phyloP scores from a whole-genome alignment of 495 filamentous ascomycete genomes.

The Pseudoneurospora amorphoporcata region DNA sequence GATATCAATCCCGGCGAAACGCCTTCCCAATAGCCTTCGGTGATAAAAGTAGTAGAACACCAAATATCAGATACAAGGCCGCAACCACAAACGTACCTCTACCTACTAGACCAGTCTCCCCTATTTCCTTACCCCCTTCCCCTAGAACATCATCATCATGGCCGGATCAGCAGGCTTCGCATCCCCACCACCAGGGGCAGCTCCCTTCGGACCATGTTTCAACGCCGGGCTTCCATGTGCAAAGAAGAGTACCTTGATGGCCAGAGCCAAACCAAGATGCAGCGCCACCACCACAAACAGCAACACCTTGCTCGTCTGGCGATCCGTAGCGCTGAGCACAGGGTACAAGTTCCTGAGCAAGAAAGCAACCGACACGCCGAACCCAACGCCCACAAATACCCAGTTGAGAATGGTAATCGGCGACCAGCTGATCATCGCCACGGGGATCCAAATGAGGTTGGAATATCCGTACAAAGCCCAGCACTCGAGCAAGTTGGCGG shows the following conservation, averaged over 20 bases:
- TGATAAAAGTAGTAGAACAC: background rate
- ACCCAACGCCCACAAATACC: slow-evolving; percentile 84
- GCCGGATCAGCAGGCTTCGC: slow-evolving; percentile 1
- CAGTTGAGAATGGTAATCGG: slow-evolving; percentile 79
- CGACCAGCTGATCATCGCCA: slow-evolving; percentile 85
- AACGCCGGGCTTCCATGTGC: slow-evolving; percentile 63
- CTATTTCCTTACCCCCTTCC: background rate
- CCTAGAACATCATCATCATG: slow-evolving; percentile 18
- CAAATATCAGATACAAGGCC: background rate
- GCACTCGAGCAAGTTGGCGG: slow-evolving; percentile 84
- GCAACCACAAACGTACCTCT: background rate
- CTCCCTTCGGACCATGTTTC: slow-evolving; percentile 30
- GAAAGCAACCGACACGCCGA: slow-evolving; percentile 77
- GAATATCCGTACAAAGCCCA: slow-evolving; percentile 90
- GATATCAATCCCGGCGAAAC: background rate
- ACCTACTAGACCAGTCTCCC: background rate
- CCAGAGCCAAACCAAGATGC: slow-evolving; percentile 78
- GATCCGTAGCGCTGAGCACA: slow-evolving; percentile 83
- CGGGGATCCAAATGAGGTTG: slow-evolving; percentile 93
- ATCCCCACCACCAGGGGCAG: slow-evolving; percentile 11
- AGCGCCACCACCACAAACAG: slow-evolving; percentile 73
- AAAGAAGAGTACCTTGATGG: slow-evolving; percentile 96
- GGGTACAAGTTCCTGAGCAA: slow-evolving; percentile 88
- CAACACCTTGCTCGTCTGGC: slow-evolving; percentile 79
- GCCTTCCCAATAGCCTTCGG: background rate